Conservation (phyloP, 768 basidiomycete species). For the Trametes cingulata region DNA sequence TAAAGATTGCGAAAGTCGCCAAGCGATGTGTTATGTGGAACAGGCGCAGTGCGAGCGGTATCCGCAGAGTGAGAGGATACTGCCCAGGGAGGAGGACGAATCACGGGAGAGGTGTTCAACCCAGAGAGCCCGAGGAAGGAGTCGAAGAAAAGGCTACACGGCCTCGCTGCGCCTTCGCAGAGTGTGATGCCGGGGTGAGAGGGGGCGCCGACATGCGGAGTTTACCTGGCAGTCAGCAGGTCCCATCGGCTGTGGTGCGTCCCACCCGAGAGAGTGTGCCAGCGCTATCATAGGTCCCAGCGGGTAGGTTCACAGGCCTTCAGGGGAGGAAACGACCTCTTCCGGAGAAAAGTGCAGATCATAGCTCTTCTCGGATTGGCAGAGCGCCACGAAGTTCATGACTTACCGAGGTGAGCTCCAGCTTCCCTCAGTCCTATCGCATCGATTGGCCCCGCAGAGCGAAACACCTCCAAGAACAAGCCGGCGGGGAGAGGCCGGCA, state of each 20-base stretch:
- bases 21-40: background rate
- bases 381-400: no score
- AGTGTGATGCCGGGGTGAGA: background rate
- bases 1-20: background rate
- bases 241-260: background rate
- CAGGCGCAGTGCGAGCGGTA: constrained; percentile 1
- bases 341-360: no score
- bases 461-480: no score
- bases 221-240: constrained; percentile 2
- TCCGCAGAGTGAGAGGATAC: background rate
- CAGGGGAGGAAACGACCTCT: no score
- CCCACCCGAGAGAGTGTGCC: background rate
- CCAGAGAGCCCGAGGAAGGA: background rate
- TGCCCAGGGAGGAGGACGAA: background rate
- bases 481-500: no score
- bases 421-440: no score
- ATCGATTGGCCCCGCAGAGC: no score
- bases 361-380: no score
- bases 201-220: background rate
- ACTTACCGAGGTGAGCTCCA: no score
- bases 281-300: no score
- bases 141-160: background rate
- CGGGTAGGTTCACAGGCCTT: no score
- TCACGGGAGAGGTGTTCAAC: background rate
- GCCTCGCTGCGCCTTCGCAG: constrained; percentile 7